Percentiles rank a stretch among this genome's conserved stretches.
These are phyloP conservation scores for Hypoxylon subgilvum DNA, from an alignment of 495 filamentous ascomycete genomes.

Conservation along the genomic window DNA sequence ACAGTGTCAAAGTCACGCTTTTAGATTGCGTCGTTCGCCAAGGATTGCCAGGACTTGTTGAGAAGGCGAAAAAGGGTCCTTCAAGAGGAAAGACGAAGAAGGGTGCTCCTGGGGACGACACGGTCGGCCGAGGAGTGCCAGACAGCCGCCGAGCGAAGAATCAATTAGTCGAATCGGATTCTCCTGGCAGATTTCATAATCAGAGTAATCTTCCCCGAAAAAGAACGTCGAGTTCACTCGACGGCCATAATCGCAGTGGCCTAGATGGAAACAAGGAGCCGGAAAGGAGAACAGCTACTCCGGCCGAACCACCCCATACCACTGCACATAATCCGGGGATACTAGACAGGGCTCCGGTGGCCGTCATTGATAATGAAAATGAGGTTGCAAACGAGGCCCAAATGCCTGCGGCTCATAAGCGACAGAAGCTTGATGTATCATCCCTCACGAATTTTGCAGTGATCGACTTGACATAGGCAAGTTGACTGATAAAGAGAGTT, in stretches of 20 bases:
- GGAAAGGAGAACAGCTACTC: too few species aligned
- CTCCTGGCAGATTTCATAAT: too few species aligned
- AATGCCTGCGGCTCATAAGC: not conserved
- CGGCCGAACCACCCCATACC: not conserved
- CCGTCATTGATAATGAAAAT: conserved; percentile 1
- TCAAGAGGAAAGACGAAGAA: conserved; percentile 8
- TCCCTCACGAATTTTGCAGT: not conserved
- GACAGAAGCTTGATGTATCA: not conserved
- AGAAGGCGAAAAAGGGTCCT: not conserved
- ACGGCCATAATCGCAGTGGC: too few species aligned
- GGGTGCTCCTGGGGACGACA: not conserved
- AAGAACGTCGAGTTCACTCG: too few species aligned
- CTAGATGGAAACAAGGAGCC: too few species aligned
- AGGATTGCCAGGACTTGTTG: conserved; percentile 3
- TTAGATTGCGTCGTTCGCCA: conserved; percentile 27
- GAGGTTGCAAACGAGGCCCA: not conserved
- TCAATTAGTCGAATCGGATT: too few species aligned
- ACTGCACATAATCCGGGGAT: not conserved
- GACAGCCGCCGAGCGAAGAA: not conserved
- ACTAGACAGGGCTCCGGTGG: not conserved
- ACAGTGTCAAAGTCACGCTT: conserved; percentile 18
- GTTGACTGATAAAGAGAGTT: not conserved
- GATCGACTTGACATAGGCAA: conserved; percentile 4
- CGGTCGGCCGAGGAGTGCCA: not conserved
- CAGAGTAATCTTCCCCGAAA: too few species aligned